Base-by-base conservation (phyloP, 2,329 filamentous ascomycete species). In the Penicillium sp. region DNA sequence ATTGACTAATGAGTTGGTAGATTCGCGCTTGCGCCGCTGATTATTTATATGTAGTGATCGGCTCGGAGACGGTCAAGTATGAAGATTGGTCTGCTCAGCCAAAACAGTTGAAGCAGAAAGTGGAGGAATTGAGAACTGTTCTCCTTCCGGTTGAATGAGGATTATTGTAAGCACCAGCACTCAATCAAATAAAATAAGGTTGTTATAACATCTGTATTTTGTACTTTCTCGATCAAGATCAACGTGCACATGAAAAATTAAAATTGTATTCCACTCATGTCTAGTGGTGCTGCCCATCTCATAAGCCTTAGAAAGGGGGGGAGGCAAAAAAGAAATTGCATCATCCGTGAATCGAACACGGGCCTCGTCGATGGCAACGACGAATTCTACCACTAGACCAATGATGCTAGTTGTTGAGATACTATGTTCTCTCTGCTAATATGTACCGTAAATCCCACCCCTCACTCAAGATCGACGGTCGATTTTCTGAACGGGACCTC, bases 301-400 rank as follows among this genome's bases (percentile, higher is more conserved):
- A 8, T 9, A 24, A 4, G 32, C 7, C 7, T 5, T 11, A 3
- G 5, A 5, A 9, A n/a, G 2, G 9, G 26, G 32, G 24, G 4
- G 9, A 29, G 40, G 44, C 35, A 45, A 45, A 54, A 60, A 59
- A 42, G 44, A 13, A 7, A 38, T 12, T 70, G 68, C 68, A 70
- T 70, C 67, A 68, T 70, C 68, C 68, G 68, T 68, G 68, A 71
- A 71, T 71, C 68, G 68, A 71, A 71, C 68, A 68, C 68, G 68
- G 67, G 67, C 67, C 68, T 70, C 68, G 61, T 71, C 68, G 68
- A 71, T 70, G 67, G 67, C 67, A 69, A 69, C 66, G 66, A 69
- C 60, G 66, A 69, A 69, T 69, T 69, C 67, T 70, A 70, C 67
- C 67, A 70, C 67, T 70, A 70, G 66, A 69, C 67, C 66, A 70